Conservation (phyloP, 177 flowering plant genomes). For the Vitis hybrid region DNA sequence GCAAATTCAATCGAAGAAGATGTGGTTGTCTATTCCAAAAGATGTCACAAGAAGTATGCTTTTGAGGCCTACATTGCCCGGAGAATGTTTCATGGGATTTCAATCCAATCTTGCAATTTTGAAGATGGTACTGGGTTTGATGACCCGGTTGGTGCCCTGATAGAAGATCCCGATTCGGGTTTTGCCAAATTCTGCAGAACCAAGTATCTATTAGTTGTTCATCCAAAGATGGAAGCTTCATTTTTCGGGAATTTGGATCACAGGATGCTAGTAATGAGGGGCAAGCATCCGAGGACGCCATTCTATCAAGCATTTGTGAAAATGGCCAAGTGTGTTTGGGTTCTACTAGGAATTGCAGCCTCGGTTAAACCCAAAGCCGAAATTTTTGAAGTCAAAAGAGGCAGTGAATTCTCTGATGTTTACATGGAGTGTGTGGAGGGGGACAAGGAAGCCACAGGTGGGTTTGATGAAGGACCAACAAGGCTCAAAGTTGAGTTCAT, state of each 20-base stretch:
- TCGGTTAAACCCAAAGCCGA: slow-evolving; percentile 35
- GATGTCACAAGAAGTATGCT: slow-evolving; percentile 64
- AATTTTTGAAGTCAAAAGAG: slow-evolving; percentile 40
- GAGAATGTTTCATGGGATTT: slow-evolving; percentile 48
- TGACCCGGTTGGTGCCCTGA: slow-evolving; percentile 47
- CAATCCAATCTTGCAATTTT: slow-evolving; percentile 13
- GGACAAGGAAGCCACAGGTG: slow-evolving; percentile 8
- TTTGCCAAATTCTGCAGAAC: slow-evolving; percentile 52
- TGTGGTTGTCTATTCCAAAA: slow-evolving; percentile 36
- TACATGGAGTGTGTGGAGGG: slow-evolving; percentile 54
- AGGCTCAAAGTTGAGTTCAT: slow-evolving; percentile 41
- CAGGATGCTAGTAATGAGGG: slow-evolving; percentile 38
- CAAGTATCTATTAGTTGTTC: slow-evolving; percentile 53
- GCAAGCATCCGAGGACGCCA: slow-evolving; percentile 52
- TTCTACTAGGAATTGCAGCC: slow-evolving; percentile 36
- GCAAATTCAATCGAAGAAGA: slow-evolving; percentile 43
- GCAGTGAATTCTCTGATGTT: slow-evolving; percentile 43
- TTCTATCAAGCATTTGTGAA: slow-evolving; percentile 53
- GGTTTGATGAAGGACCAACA: slow-evolving; percentile 4
- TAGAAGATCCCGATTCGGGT: slow-evolving; percentile 38
- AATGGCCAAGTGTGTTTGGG: slow-evolving; percentile 69
- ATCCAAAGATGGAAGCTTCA: slow-evolving; percentile 49
- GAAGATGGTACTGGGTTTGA: slow-evolving; percentile 25
- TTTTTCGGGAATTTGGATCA: slow-evolving; percentile 70
- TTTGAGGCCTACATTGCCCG: slow-evolving; percentile 63